Evolutionary conservation across 2,329 filamentous ascomycete species (phyloP).

Genomic region (Aureobasidium subglaciale): DNA sequence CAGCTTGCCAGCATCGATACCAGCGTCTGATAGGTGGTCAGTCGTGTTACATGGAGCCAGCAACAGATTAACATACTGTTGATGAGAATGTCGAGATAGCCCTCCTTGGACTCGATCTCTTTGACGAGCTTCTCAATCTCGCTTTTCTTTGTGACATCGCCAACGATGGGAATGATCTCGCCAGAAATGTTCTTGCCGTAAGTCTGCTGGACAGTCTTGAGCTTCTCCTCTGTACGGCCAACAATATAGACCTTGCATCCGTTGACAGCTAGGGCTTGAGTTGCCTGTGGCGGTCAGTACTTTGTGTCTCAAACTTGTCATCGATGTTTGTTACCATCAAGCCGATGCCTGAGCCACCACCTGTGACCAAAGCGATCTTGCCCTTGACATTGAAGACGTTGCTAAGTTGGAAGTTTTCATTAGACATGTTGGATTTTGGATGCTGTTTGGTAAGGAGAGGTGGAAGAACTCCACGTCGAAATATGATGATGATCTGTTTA

Average conservation of each 20-base stretch:
- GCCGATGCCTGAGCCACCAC: slow-evolving; percentile 41
- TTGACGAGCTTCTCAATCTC: slow-evolving; percentile 36
- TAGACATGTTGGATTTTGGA: slow-evolving; percentile 13
- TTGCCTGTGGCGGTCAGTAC: slow-evolving; percentile 18
- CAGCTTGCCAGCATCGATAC: slow-evolving; percentile 24
- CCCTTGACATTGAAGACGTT: slow-evolving; percentile 33
- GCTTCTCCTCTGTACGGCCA: slow-evolving; percentile 42
- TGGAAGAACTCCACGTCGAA: neutral
- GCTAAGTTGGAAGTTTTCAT: slow-evolving; percentile 25
- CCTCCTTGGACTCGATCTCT: slow-evolving; percentile 38
- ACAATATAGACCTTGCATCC: slow-evolving; percentile 42
- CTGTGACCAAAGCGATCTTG: slow-evolving; percentile 38
- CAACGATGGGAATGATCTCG: slow-evolving; percentile 39
- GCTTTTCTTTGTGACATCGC: slow-evolving; percentile 39
- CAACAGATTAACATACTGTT: slow-evolving; percentile 25
- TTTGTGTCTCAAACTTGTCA: slow-evolving; percentile 22
- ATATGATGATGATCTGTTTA: slow-evolving; percentile 6
- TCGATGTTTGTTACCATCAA: slow-evolving; percentile 30
- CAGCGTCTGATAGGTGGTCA: neutral
- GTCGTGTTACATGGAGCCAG: slow-evolving; percentile 38
- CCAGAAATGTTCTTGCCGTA: slow-evolving; percentile 39
- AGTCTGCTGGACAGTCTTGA: slow-evolving; percentile 37
- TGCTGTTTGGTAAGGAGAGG: no score
- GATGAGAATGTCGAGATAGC: slow-evolving; percentile 37
- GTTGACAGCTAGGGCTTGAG: slow-evolving; percentile 29